Evolutionary conservation across 2,329 filamentous ascomycete species (phyloP).

Genomic region (Ophiostoma triangulosporum): DNA sequence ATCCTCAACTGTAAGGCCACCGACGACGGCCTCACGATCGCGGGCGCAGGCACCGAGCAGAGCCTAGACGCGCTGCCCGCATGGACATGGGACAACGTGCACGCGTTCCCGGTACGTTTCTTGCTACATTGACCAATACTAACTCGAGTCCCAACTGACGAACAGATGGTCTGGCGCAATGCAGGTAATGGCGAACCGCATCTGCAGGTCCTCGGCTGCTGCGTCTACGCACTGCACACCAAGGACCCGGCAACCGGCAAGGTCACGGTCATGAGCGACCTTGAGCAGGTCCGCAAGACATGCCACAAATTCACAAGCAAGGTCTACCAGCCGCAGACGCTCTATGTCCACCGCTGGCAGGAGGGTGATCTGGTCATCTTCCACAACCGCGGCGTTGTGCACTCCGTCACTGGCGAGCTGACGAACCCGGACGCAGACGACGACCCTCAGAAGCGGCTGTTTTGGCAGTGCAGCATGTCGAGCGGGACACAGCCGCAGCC

Average conservation of each 20-base stretch:
- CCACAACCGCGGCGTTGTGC: neutral
- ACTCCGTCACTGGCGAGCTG: neutral
- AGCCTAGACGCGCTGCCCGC: neutral
- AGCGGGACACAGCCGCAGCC: neutral
- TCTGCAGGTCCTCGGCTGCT: neutral
- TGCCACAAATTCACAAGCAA: neutral
- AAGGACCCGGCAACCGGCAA: neutral
- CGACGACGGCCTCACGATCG: neutral
- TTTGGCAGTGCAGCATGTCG: neutral
- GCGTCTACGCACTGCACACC: neutral
- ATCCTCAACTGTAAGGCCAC: neutral
- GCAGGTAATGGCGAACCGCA: neutral
- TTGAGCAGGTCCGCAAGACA: neutral
- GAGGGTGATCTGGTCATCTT: neutral
- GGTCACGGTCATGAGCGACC: neutral
- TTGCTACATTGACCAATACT: neutral
- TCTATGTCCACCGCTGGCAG: neutral
- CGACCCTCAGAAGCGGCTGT: neutral
- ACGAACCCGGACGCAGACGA: neutral
- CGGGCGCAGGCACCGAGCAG: neutral
- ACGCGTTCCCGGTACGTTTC: neutral
- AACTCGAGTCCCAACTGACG: neutral
- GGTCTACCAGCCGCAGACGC: neutral
- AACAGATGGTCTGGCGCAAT: neutral
- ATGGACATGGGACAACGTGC: neutral